Percentiles rank a stretch among this genome's conserved stretches.
These are phyloP conservation scores for Triticum timopheevii DNA, from an alignment of 176 grass and related monocot species.

Conservation along the genomic window DNA sequence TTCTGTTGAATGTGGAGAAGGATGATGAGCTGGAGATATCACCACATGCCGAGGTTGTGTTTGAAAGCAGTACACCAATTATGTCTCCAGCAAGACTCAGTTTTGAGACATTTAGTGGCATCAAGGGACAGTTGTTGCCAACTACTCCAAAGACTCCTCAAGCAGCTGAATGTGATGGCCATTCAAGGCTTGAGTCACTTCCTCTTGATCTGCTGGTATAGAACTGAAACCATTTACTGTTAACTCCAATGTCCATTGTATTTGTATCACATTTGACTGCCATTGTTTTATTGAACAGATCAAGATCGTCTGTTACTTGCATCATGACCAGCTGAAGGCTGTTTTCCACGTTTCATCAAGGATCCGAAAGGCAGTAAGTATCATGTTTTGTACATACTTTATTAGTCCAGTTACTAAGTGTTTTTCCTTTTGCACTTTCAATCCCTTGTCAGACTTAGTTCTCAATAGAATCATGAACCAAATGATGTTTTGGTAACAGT, in stretches of 20 bases:
- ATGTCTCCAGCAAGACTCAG: conserved; percentile 44
- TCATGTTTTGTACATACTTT: background rate
- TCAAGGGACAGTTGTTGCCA: conserved; percentile 40
- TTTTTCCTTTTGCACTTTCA: conserved; percentile 27
- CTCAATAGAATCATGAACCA: background rate
- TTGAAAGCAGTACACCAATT: conserved; percentile 29
- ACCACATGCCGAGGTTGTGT: background rate
- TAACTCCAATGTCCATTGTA: conserved; percentile 11
- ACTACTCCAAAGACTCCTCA: conserved; percentile 61
- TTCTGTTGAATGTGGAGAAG: conserved; percentile 66
- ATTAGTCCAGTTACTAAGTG: background rate
- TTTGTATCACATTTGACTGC: conserved; percentile 25
- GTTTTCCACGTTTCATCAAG: conserved; percentile 85
- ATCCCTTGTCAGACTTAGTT: background rate
- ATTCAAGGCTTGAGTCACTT: conserved; percentile 84
- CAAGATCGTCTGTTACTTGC: conserved; percentile 79
- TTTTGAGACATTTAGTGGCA: conserved; percentile 41
- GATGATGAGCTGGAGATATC: conserved; percentile 40
- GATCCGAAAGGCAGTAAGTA: conserved; percentile 68
- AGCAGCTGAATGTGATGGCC: conserved; percentile 40
- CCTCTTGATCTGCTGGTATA: conserved; percentile 85
- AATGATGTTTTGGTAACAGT: conserved; percentile 1
- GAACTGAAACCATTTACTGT: conserved; percentile 1
- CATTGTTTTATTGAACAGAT: conserved; percentile 48
- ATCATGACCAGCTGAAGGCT: conserved; percentile 73